Evolutionary conservation across 2,329 filamentous ascomycete species (phyloP), one percentile per base, ranked within the genome.

Genomic region (Bipolaris cookei): DNA sequence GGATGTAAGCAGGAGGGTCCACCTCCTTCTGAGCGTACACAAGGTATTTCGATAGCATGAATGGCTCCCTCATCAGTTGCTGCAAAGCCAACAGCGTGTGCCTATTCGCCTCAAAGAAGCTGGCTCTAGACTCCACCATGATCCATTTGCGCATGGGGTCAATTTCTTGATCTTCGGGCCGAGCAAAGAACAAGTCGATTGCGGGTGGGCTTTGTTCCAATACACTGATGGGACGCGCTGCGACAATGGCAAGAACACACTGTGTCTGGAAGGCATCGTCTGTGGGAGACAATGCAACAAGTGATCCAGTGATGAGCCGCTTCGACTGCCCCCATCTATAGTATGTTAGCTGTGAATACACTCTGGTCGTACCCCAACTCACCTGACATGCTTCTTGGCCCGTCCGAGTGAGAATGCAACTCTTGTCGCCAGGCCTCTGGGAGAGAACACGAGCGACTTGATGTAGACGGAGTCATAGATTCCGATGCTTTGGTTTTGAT

Each of bases 21-120:
- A 87, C 76, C 0, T 79, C 63, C 2, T 73, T 73, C 37, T 83
- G 71, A 0, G 80, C 78, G 0, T 79, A 61, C 1, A 88, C 82
- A 0, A 91, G 73, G 65, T 91, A 86, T 46, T 88, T 84, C 42
- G 84, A 81, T 1, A 91, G 76, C 0, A 83, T 80, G n/a, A 88
- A 88, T 75, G 77, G 76, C 75, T 90, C 87, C 59, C 74, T 72
- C 54, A 76, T 82, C 76, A 84, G 72, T 76, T 86, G 81, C 78
- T 97, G 91, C 1, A 97, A 76, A 0, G 90, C 88, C 13, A 85
- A 79, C 71, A 97, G 81, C 0, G 88, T 88, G 70, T 96, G 86
- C 0, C 90, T 83, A 35, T 86, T 82, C 0, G 90, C 86, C 73
- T 97, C 93, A 61, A 86, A 97, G 70, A 92, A 96, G 0, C 90